phyloP scores from a whole-genome alignment of 106 monocot genomes.

The Dioscorea zingiberensis region DNA sequence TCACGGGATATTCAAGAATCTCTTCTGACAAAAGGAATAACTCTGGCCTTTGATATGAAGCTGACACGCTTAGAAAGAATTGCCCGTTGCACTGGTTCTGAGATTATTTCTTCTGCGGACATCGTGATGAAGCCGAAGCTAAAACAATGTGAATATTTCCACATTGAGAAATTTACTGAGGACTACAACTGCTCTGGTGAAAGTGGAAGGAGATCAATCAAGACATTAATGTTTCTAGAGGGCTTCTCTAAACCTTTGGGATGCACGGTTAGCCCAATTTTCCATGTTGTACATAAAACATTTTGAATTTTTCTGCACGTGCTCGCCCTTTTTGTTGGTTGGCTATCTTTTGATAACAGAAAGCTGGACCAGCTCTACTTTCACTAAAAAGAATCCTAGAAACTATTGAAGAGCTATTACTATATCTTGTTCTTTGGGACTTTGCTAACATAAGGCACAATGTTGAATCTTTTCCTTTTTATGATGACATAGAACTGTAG shows the following conservation, averaged over 20 bases:
- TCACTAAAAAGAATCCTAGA: no score
- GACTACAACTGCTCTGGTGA: constrained; percentile 50
- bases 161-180: constrained; percentile 72
- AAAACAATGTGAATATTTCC: constrained; percentile 66
- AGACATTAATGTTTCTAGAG: constrained; percentile 90
- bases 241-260: constrained; percentile 84
- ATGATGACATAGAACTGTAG: no score
- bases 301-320: no score
- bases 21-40: constrained; percentile 58
- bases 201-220: constrained; percentile 52
- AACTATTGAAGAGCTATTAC: no score
- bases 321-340: no score
- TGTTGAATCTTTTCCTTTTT: no score
- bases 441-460: no score
- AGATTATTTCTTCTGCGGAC: constrained; percentile 54
- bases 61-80: constrained; percentile 60
- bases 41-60: constrained; percentile 90
- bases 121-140: constrained; percentile 28
- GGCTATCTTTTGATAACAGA: no score
- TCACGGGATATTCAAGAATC: constrained; percentile 77
- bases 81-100: constrained; percentile 79
- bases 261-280: constrained; percentile 62
- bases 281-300: no score
- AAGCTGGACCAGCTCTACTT: no score
- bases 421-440: no score